Percentiles rank a stretch among this genome's conserved stretches.
These are phyloP conservation scores for Endocalyx cinctus DNA, from an alignment of 2,329 filamentous ascomycete species.

Conservation along the genomic window DNA sequence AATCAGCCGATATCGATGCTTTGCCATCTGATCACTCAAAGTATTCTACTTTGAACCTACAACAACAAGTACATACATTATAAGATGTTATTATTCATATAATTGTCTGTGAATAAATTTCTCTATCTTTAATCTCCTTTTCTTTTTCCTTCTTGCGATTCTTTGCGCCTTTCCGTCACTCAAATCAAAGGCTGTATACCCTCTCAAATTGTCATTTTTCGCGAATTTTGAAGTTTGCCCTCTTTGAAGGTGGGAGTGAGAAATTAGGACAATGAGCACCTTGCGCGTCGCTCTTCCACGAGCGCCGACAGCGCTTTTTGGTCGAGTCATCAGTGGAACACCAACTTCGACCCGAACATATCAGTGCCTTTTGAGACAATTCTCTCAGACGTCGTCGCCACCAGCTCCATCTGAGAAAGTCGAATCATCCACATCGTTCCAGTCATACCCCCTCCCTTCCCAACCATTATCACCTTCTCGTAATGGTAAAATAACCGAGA, in stretches of 20 bases:
- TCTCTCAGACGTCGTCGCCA: slow-evolving; percentile 30
- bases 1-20: slow-evolving; percentile 26
- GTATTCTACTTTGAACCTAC: too few relatives aligned
- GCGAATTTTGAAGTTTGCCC: background rate
- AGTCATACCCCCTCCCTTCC: slow-evolving; percentile 46
- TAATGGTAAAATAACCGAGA: slow-evolving; percentile 40
- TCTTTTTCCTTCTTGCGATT: too few relatives aligned
- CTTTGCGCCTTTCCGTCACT: too few relatives aligned
- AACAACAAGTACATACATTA: too few relatives aligned
- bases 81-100: too few relatives aligned
- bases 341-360: slow-evolving; percentile 35
- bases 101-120: too few relatives aligned
- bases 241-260: background rate
- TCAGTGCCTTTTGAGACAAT: slow-evolving; percentile 36
- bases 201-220: background rate
- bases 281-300: slow-evolving; percentile 30
- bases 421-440: slow-evolving; percentile 35
- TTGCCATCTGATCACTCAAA: slow-evolving; percentile 13
- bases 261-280: slow-evolving; percentile 38
- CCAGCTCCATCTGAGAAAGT: slow-evolving; percentile 23
- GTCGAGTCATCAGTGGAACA: slow-evolving; percentile 30
- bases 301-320: slow-evolving; percentile 21
- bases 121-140: too few relatives aligned
- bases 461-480: slow-evolving; percentile 35
- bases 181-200: too few relatives aligned